These are phyloP conservation scores for Pelargonium fulgidum DNA, from an alignment of 441 rosid species.

Conservation along the genomic window DNA sequence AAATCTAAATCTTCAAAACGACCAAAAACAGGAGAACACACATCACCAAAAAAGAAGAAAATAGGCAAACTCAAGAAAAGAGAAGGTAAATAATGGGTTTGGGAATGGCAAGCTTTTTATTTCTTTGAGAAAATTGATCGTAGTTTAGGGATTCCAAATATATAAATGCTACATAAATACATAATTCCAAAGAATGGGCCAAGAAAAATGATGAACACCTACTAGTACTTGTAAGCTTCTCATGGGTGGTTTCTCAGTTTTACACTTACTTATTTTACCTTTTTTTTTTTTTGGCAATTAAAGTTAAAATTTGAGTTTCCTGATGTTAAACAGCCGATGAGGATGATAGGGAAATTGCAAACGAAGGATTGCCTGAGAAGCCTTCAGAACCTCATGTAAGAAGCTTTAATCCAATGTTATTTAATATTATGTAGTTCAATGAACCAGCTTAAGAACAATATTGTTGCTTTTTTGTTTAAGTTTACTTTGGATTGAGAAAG, in stretches of 20 bases:
- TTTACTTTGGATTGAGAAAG: constrained; percentile 12
- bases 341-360: constrained; percentile 22
- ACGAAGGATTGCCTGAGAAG: constrained; percentile 26
- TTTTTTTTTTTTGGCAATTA: background rate
- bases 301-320: background rate
- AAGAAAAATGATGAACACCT: background rate
- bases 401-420: constrained; percentile 13
- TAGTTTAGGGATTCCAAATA: background rate
- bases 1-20: constrained; percentile 27
- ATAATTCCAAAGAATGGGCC: background rate
- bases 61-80: constrained; percentile 19
- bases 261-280: constrained; percentile 2
- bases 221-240: too few relatives aligned
- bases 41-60: constrained; percentile 32
- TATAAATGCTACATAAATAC: background rate
- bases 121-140: background rate
- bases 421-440: constrained; percentile 9
- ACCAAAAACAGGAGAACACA: constrained; percentile 24
- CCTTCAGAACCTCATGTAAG: constrained; percentile 32
- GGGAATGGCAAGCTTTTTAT: background rate
- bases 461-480: constrained; percentile 7
- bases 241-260: background rate
- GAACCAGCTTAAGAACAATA: constrained; percentile 8
- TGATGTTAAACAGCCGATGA: constrained; percentile 31
- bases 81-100: constrained; percentile 31